Base-by-base conservation (phyloP, 2,329 filamentous ascomycete genomes). In the Pseudocercospora vitis region DNA sequence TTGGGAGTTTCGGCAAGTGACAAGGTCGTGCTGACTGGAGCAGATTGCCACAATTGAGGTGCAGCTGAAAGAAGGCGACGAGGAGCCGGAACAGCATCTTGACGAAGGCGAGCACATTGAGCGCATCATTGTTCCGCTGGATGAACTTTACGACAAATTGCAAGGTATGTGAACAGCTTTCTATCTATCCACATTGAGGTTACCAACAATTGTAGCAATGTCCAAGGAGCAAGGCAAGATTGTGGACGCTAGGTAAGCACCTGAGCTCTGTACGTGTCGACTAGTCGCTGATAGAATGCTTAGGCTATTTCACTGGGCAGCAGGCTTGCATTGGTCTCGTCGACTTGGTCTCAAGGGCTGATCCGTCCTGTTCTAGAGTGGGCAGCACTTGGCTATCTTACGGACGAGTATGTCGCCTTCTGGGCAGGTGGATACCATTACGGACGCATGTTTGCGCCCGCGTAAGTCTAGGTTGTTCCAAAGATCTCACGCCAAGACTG, bases 31-130 rank as follows among this genome's bases (percentile, higher is more conserved):
- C 37, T 40, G 37, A 40, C 19, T 11, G 9, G 3, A 7, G 16
- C 37, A 71, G 65, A 70, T 84, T 56, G 81, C 79, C 52, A 81
- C 80, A 67, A 80, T 84, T 11, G 79, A 83, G 68, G 81, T 83
- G 11, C 65, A 79, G 47, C 65, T 84, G 50, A 68, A 71, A 8
- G 68, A 71, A 47, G 78, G 78, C 57, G 77, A 73, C 2, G 75
- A 78, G 60, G 70, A 76, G 70, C 82, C 82, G 0, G 76, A 81
- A 70, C 82, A 84, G 69, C 73, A 76, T 46, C 70, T 84, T 28
- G 81, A 85, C 53, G 81, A 83, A 48, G 82, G 81, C 7, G 82
- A 84, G 70, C 77, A 81, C 63, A 85, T 85, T 56, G 74, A 83
- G 69, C 70, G 80, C n/a, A 77, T 84, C 1, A 73, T 83, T 16